Conservation (phyloP, 192 early-diverging fungal species). For the Entrophospora sp. region DNA sequence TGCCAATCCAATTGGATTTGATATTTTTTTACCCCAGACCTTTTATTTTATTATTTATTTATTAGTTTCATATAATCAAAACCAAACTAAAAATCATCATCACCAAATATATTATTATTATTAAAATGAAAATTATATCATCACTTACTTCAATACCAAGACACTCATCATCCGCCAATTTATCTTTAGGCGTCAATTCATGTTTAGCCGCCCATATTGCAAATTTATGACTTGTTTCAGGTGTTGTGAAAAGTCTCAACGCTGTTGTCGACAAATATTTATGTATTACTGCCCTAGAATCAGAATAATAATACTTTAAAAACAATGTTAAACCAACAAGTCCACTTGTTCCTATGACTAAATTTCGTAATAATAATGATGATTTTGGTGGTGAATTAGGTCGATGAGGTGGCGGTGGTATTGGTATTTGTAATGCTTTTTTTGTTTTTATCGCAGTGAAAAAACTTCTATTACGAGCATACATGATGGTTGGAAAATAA, state of each 20-base stretch:
- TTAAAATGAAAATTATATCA: neutral
- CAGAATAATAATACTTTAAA: constrained; percentile 49
- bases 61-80: neutral
- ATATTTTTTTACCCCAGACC: constrained; percentile 63
- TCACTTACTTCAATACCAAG: constrained; percentile 41
- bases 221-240: constrained; percentile 68
- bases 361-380: constrained; percentile 28
- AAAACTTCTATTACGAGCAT: too few relatives aligned
- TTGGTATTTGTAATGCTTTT: too few relatives aligned
- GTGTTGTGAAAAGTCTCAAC: constrained; percentile 55
- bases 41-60: constrained; percentile 9
- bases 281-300: constrained; percentile 70
- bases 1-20: constrained; percentile 79
- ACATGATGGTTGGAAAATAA: too few relatives aligned
- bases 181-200: constrained; percentile 57
- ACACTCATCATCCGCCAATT: constrained; percentile 38
- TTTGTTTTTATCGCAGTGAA: too few relatives aligned
- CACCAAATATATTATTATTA: neutral
- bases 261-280: constrained; percentile 55
- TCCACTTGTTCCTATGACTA: constrained; percentile 35
- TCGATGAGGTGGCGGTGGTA: too few relatives aligned
- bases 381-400: too few relatives aligned
- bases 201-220: constrained; percentile 50
- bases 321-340: constrained; percentile 34
- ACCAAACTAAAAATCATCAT: neutral